Conservation (phyloP, 1,139 yeast genomes). For the Magnusiomyces paraingens region DNA sequence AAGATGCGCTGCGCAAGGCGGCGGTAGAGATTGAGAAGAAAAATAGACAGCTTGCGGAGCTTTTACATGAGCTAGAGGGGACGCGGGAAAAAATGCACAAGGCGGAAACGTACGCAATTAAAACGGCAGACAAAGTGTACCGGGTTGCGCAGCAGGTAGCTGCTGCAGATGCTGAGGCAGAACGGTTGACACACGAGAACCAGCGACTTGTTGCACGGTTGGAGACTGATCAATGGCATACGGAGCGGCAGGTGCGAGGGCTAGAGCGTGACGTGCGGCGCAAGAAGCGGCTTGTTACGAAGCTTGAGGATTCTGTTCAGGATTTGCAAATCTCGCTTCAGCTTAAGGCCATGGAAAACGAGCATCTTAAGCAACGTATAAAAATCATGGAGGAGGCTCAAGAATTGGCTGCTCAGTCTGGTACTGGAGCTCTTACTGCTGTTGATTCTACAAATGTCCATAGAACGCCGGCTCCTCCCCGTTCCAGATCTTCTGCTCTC, state of each 20-base stretch:
- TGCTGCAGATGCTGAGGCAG: slow-evolving; percentile 4
- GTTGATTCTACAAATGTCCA: too few relatives aligned
- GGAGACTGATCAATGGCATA: slow-evolving; percentile 9
- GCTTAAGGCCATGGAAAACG: slow-evolving; percentile 35
- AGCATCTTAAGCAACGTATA: slow-evolving; percentile 24
- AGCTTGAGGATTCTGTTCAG: slow-evolving; percentile 29
- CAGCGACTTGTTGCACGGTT: slow-evolving; percentile 3
- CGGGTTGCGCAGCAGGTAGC: not conserved
- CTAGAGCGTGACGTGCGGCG: slow-evolving; percentile 28
- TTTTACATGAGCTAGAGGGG: not conserved
- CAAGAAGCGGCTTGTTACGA: slow-evolving; percentile 22
- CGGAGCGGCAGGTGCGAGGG: slow-evolving; percentile 25
- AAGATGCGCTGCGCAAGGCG: not conserved
- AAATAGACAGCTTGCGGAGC: slow-evolving; percentile 5
- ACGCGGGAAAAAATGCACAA: not conserved
- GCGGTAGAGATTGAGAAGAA: slow-evolving; percentile 3
- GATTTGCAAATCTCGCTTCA: slow-evolving; percentile 34
- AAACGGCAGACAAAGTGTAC: not conserved
- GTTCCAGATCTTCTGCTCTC: too few relatives aligned
- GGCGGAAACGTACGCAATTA: not conserved
- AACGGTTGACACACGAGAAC: slow-evolving; percentile 17
- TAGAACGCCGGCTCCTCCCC: too few relatives aligned
- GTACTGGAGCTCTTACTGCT: too few relatives aligned
- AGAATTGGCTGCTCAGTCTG: too few relatives aligned
- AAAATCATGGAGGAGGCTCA: too few relatives aligned